Base-by-base conservation (phyloP, 331 rosid genomes). In the Dryas integrifolia region DNA sequence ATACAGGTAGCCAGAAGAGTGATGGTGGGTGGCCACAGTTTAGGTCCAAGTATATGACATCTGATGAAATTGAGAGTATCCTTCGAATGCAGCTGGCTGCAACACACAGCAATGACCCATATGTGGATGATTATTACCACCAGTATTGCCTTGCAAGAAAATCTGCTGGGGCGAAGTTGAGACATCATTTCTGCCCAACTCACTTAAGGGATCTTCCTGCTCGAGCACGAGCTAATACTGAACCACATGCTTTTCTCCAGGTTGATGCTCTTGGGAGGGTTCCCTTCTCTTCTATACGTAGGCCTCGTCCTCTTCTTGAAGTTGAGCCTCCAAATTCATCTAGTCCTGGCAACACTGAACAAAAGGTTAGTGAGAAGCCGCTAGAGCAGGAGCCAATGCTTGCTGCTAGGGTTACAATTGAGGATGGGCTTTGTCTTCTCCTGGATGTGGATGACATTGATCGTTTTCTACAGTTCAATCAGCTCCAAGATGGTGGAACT, bases 201-300 rank as follows among this genome's bases (percentile, higher is more conserved):
- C 90, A 86, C 63, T 82, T 92, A 73, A 88, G 90, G 87, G 98
- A 92, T 39, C 92, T 92, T 73, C 92, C 98, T 47, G 40, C 97
- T 26, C 87, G 82, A 60, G 70, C 96, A 69, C 96, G 98, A 52
- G 67, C 93, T 75, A 88, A 77, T 80, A 21, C 74, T 11, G 98
- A 92, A 69, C 87, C 90, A 24, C 98, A 92, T 82, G 89, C 97
- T 82, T 92, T 90, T 81, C 97, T 92, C 74, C 98, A 92, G 75
- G 96, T 92, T 72, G 98, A 92, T 85, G 88, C 97, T 75, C 85
- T 90, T 72, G 98, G 98, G 63, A 88, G 98, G 84, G 95, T 92
- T 80, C 91, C 96, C 9, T 92, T 92, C 84, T 92, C 94, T 2
- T 92, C 98, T 76, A 89, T 92, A 76, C 97, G 97, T 14, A 84